Conservation (phyloP, 148 eudicot species). For the Arbutus unedo region DNA sequence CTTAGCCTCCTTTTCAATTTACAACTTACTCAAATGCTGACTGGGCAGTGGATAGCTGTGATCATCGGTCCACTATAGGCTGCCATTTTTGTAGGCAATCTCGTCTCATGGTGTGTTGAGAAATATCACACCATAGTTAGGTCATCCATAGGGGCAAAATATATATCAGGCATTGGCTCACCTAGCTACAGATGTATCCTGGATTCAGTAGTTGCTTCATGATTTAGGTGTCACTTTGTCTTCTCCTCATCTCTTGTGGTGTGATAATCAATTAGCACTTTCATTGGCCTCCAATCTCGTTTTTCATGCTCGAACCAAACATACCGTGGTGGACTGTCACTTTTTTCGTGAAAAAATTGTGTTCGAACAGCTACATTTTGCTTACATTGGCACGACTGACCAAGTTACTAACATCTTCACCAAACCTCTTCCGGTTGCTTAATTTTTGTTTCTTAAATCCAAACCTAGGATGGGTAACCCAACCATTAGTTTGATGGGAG, state of each 20-base stretch:
- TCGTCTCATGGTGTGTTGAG: background rate
- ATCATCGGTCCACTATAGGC: background rate
- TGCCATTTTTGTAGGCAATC: background rate
- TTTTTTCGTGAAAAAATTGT: background rate
- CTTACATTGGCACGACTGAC: too few relatives aligned
- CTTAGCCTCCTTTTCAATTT: background rate
- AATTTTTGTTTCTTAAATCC: too few relatives aligned
- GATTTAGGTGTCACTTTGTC: background rate
- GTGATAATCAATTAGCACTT: background rate
- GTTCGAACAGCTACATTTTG: too few relatives aligned
- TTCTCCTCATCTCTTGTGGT: background rate
- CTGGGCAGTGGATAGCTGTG: background rate
- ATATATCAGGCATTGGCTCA: background rate
- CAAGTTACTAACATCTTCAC: too few relatives aligned
- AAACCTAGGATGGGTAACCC: too few relatives aligned
- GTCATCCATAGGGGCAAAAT: background rate
- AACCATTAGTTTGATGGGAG: too few relatives aligned
- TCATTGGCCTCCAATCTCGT: background rate
- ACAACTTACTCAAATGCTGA: background rate
- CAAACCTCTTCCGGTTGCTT: too few relatives aligned
- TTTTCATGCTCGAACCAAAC: background rate
- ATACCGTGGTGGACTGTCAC: background rate
- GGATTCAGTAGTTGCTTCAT: background rate
- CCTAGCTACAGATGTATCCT: background rate
- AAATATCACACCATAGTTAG: background rate